Evolutionary conservation across 108 stramenopile species (phyloP), one percentile per base, ranked within the genome.

Genomic region (Cyclotella choctawhatcheeana): DNA sequence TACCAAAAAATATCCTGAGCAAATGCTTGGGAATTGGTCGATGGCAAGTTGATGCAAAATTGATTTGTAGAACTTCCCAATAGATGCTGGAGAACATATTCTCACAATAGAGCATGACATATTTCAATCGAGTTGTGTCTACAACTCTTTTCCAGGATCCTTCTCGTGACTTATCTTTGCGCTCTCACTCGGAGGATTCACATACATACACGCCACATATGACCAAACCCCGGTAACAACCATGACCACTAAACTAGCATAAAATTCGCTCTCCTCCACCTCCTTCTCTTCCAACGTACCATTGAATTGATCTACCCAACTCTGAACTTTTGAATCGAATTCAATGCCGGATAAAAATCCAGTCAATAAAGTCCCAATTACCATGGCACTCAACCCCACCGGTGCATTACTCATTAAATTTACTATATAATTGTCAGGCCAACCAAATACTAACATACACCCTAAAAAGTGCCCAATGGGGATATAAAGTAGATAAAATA

Each of bases 301-400:
- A 13, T 53, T 58, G 48, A 75, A 74, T 26, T 32, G 27, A 40
- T 56, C 58, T 72, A 69, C 71, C 81, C 71, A 78, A 63, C 79
- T 73, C 32, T 83, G 81, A 3, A 77, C 83, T 40, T 33, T 52
- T 33, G 69, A 51, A 73, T 95, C 84, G 64, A 95, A 95, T 55
- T 77, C 80, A 35, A 86, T 76, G 22, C 75, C 58, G 27, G 89
- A 90, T 55, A 93, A 53, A 60, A 88, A 90, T 25, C 88, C 94
- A 13, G 92, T 95, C 37, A 89, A 69, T 4, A 64, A 58, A 12
- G 90, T 65, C 8, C 94, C 94, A 22, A 95, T 64, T 0, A 70
- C 86, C 55, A 93, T 90, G 18, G 91, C 91, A 10, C 89, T 89
- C 69, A 95, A 70, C 37, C 94, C 94, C 66, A 95, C 88, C 27